Evolutionary conservation across 352 stramenopile species (phyloP).

Genomic region (Globisporangium spiculum): DNA sequence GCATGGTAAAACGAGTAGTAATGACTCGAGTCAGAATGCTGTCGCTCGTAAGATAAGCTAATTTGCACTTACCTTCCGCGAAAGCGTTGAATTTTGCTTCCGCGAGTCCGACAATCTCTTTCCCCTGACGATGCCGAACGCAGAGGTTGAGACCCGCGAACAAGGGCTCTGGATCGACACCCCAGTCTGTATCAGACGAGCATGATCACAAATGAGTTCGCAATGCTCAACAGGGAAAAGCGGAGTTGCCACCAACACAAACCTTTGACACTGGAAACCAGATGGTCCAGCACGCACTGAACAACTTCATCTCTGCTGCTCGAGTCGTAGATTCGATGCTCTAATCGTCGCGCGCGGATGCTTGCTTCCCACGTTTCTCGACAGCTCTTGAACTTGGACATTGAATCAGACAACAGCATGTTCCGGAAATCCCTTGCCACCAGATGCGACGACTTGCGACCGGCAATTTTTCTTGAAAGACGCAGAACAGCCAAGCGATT

Average conservation of each 20-base stretch:
- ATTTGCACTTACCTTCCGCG: constrained; percentile 19
- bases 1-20: not conserved
- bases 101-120: constrained; percentile 29
- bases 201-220: not conserved
- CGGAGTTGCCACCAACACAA: not conserved
- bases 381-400: constrained; percentile 47
- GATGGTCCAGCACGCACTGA: constrained; percentile 47
- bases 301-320: constrained; percentile 42
- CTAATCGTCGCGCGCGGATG: constrained; percentile 25
- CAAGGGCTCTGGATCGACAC: constrained; percentile 56
- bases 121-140: constrained; percentile 44
- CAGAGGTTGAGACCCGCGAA: constrained; percentile 71
- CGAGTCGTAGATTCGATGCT: constrained; percentile 24
- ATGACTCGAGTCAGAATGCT: not conserved
- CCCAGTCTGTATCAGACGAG: constrained; percentile 42
- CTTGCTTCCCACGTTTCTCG: constrained; percentile 44
- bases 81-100: constrained; percentile 59
- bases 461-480: constrained; percentile 30
- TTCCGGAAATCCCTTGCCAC: constrained; percentile 46
- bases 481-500: constrained; percentile 41
- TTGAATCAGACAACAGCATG: constrained; percentile 22
- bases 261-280: constrained; percentile 64
- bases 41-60: constrained; percentile 8
- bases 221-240: not conserved
- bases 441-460: constrained; percentile 42